Conservation (phyloP, 305 asterid genomes). For the Withania somnifera region DNA sequence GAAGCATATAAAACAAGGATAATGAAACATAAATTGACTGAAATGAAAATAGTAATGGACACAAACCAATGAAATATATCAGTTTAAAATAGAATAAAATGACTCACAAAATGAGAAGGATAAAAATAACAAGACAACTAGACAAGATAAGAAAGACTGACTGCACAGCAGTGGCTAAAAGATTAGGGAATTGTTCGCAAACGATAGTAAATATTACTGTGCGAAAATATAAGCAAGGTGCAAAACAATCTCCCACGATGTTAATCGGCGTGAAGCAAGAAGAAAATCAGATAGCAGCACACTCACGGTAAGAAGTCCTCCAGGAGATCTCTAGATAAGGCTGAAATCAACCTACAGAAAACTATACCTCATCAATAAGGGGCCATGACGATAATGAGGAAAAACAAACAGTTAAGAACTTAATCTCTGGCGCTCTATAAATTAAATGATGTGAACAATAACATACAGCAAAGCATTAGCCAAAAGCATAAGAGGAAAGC, state of each 20-base stretch:
- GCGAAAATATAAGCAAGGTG: not conserved
- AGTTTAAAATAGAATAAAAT: not conserved
- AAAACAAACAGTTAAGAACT: not conserved
- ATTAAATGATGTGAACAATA: not conserved
- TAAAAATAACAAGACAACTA: not conserved
- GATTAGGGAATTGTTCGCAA: not conserved
- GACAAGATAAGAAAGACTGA: not conserved
- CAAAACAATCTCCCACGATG: not conserved
- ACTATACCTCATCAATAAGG: constrained; percentile 2
- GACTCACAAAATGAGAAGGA: not conserved
- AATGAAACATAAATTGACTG: not conserved
- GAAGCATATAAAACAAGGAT: not conserved
- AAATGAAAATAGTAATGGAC: not conserved
- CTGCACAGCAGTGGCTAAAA: not conserved
- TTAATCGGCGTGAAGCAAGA: not conserved
- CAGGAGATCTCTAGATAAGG: constrained; percentile 78
- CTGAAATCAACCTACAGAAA: constrained; percentile 66
- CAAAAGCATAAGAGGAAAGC: not conserved
- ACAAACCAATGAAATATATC: not conserved
- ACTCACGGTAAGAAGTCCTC: constrained; percentile 79
- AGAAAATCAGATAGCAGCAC: not conserved
- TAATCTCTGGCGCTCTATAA: not conserved
- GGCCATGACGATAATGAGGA: not conserved
- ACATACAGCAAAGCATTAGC: not conserved
- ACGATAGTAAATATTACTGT: not conserved